Conservation (phyloP, 371 early-diverging fungal species). For the Mucor indicus region DNA sequence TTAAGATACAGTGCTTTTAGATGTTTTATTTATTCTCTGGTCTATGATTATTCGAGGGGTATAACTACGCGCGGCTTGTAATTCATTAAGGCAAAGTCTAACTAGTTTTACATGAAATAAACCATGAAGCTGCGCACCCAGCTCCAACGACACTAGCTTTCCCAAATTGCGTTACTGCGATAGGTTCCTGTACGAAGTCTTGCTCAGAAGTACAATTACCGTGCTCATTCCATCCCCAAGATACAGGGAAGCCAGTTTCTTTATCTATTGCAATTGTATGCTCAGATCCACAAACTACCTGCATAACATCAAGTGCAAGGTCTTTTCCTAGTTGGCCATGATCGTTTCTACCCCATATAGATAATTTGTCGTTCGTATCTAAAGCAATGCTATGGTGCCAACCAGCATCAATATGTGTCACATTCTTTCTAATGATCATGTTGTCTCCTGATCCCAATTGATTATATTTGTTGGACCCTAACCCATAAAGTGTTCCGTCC, state of each 20-base stretch:
- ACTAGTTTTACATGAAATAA: no score
- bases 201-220: slow-evolving; percentile 70
- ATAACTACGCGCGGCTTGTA: no score
- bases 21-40: no score
- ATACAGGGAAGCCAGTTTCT: slow-evolving; percentile 35
- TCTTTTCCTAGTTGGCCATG: slow-evolving; percentile 60
- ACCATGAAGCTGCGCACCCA: slow-evolving; percentile 31
- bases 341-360: slow-evolving; percentile 70
- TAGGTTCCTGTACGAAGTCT: slow-evolving; percentile 16
- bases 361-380: slow-evolving; percentile 23
- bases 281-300: slow-evolving; percentile 76
- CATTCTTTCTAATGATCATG: slow-evolving; percentile 6
- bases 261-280: slow-evolving; percentile 56
- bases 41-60: no score
- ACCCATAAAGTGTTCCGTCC: slow-evolving; percentile 46
- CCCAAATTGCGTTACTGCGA: not conserved
- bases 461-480: slow-evolving; percentile 65
- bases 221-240: slow-evolving; percentile 97
- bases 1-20: no score
- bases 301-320: slow-evolving; percentile 16
- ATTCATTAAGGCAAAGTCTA: no score
- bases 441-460: slow-evolving; percentile 23
- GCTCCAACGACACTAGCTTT: slow-evolving; percentile 12
- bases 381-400: slow-evolving; percentile 73
- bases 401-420: slow-evolving; percentile 53